Conservation (phyloP, 2,329 filamentous ascomycete genomes). For the Stemphylium vesicarium region DNA sequence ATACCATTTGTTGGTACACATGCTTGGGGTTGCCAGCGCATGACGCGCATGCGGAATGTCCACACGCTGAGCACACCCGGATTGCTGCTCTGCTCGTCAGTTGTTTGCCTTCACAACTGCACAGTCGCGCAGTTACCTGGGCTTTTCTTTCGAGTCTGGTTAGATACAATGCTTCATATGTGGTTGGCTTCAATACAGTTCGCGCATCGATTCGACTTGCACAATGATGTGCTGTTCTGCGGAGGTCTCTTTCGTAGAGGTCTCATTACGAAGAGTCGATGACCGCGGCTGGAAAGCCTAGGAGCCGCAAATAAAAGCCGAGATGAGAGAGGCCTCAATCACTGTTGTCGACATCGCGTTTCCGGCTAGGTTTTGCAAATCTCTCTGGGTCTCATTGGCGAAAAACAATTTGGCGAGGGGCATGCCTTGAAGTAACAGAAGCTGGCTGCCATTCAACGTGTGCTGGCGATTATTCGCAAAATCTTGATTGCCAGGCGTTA, state of each 20-base stretch:
- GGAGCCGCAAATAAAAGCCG: constrained; percentile 58
- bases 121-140: constrained; percentile 54
- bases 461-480: constrained; percentile 67
- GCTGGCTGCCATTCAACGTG: constrained; percentile 67
- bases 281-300: constrained; percentile 11
- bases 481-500: constrained; percentile 70
- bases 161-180: constrained; percentile 15
- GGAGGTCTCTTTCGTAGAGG: not conserved
- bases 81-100: constrained; percentile 50
- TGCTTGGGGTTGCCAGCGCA: constrained; percentile 64
- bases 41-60: constrained; percentile 60
- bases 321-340: constrained; percentile 67
- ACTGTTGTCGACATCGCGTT: constrained; percentile 83
- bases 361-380: constrained; percentile 74
- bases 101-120: constrained; percentile 62
- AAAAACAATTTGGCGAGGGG: constrained; percentile 67
- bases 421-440: constrained; percentile 71
- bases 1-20: constrained; percentile 41
- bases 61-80: constrained; percentile 59
- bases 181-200: not conserved
- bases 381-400: constrained; percentile 62
- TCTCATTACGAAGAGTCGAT: not conserved
- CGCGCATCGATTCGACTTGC: not conserved
- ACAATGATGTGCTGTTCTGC: not conserved
- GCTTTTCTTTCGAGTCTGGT: constrained; percentile 30